phyloP scores from a whole-genome alignment of 2,329 filamentous ascomycete species.

The Colletotrichum limetticola region DNA sequence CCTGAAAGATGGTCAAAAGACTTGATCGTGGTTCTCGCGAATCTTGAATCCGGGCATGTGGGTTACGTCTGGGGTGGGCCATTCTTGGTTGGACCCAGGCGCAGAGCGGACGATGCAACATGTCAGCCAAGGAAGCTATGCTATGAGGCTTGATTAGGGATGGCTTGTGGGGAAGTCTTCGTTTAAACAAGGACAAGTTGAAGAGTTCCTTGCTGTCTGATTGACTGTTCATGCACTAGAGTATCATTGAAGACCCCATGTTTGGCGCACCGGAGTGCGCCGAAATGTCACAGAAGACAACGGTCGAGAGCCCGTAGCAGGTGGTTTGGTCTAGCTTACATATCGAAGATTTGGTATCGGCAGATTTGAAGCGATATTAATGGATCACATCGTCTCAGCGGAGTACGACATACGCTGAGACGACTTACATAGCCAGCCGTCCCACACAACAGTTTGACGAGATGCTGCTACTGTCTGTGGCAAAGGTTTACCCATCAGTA shows the following conservation, averaged over 20 bases:
- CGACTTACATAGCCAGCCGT: neutral
- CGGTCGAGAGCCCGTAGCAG: neutral
- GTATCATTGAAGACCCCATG: neutral
- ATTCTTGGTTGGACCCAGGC: neutral
- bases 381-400: neutral
- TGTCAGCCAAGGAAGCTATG: neutral
- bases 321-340: neutral
- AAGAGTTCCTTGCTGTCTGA: neutral
- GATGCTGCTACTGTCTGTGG: neutral
- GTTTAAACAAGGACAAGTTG: neutral
- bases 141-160: neutral
- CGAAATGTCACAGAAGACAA: neutral
- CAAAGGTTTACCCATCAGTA: no score
- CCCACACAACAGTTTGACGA: neutral
- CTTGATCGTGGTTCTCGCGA: neutral
- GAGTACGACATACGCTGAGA: neutral
- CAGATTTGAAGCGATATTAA: neutral
- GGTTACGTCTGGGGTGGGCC: constrained; percentile 7
- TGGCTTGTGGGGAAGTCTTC: neutral
- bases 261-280: neutral
- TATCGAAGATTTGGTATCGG: no score
- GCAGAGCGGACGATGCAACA: neutral
- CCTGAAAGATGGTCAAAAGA: neutral
- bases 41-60: neutral
- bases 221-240: neutral